These are phyloP conservation scores for Jacaranda mimosifolia DNA, from an alignment of 257 asterid species.

Conservation along the genomic window DNA sequence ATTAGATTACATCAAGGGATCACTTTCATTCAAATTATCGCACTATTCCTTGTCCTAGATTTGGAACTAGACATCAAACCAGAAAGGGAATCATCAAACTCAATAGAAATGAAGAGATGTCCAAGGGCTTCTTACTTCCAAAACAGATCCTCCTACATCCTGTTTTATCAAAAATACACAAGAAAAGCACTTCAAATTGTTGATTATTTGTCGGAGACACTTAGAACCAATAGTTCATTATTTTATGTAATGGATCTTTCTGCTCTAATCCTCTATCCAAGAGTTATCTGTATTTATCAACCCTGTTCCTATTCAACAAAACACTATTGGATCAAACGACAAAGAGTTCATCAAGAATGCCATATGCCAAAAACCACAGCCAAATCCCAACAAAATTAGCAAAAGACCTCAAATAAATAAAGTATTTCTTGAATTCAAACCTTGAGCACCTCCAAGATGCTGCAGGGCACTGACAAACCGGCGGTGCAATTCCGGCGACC, in stretches of 20 bases:
- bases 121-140: too few relatives aligned
- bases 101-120: neutral
- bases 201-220: too few relatives aligned
- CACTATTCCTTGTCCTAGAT: neutral
- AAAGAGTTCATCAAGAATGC: neutral
- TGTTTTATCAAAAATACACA: too few relatives aligned
- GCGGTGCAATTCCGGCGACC: slow-evolving; percentile 94
- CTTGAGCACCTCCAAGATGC: slow-evolving; percentile 84
- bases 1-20: too few relatives aligned
- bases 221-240: too few relatives aligned
- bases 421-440: slow-evolving; percentile 31
- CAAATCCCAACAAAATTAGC: slow-evolving; percentile 37
- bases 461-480: slow-evolving; percentile 78
- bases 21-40: neutral
- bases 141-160: too few relatives aligned
- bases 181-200: too few relatives aligned
- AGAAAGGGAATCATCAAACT: neutral
- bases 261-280: too few relatives aligned
- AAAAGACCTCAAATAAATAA: too few relatives aligned
- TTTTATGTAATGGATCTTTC: too few relatives aligned
- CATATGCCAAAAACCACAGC: neutral
- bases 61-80: neutral
- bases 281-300: too few relatives aligned
- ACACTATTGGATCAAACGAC: neutral
- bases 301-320: too few relatives aligned